Conservation (phyloP, 495 filamentous ascomycete genomes). For the Lasiosphaeria ovina region DNA sequence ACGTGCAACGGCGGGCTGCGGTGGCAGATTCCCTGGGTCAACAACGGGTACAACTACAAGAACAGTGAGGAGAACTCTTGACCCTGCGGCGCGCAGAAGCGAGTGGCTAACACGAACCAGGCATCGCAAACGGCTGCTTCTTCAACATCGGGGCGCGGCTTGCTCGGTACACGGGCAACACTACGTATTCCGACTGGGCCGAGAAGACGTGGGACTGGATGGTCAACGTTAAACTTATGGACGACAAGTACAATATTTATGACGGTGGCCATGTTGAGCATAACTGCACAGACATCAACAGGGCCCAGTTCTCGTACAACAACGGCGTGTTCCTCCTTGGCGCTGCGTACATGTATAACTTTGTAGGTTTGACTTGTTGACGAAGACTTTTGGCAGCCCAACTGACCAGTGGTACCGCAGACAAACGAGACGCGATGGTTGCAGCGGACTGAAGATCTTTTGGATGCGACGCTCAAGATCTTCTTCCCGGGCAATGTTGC, state of each 20-base stretch:
- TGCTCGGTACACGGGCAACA: conserved; percentile 72
- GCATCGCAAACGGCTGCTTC: conserved; percentile 79
- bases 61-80: conserved; percentile 53
- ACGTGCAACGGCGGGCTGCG: conserved; percentile 69
- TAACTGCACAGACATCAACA: conserved; percentile 63
- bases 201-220: conserved; percentile 74
- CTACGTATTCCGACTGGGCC: conserved; percentile 76
- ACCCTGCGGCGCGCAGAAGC: background rate
- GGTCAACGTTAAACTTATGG: conserved; percentile 59
- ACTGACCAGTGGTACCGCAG: conserved; percentile 30
- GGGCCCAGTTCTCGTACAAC: conserved; percentile 76
- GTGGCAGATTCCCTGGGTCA: conserved; percentile 80
- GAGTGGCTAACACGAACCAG: conserved; percentile 25
- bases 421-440: conserved; percentile 62
- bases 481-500: conserved; percentile 57
- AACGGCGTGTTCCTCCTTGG: conserved; percentile 68
- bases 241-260: conserved; percentile 61
- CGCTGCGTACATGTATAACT: conserved; percentile 76
- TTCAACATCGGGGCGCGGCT: conserved; percentile 81
- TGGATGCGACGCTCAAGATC: conserved; percentile 57
- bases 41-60: conserved; percentile 84
- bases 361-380: conserved; percentile 40
- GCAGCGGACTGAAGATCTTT: conserved; percentile 54
- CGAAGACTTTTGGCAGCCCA: background rate
- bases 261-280: conserved; percentile 68